Conservation (phyloP, 192 early-diverging fungal species). For the Anaeromyces robustus region DNA sequence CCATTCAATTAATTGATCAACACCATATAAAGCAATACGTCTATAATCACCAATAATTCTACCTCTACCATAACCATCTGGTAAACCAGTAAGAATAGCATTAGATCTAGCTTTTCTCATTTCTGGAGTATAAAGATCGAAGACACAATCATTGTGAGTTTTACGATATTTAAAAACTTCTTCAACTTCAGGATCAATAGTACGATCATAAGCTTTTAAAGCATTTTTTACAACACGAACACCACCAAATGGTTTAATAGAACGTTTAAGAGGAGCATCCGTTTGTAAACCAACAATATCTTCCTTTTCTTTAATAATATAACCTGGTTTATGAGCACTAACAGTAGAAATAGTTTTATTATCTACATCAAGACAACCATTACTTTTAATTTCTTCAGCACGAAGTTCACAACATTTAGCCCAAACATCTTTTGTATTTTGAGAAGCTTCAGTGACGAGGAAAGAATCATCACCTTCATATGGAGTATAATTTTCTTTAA, state of each 20-base stretch:
- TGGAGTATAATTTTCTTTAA: no score
- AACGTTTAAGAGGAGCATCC: constrained; percentile 8
- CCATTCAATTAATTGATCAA: constrained; percentile 4
- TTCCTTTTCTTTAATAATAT: constrained; percentile 9
- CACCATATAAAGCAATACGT: constrained; percentile 10
- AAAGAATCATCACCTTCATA: no score
- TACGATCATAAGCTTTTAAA: constrained; percentile 3
- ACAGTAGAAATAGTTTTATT: constrained; percentile 5
- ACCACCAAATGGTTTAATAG: constrained; percentile 8
- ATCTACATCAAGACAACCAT: constrained; percentile 4
- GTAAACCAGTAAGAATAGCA: constrained; percentile 10
- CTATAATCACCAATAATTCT: constrained; percentile 10
- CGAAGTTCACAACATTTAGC: no score
- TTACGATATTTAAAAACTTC: constrained; percentile 11
- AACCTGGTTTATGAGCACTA: constrained; percentile 1
- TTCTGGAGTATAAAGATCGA: constrained; percentile 7
- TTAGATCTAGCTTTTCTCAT: constrained; percentile 8
- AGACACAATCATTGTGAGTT: constrained; percentile 9
- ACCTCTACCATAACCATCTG: constrained; percentile 8
- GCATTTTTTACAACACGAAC: constrained; percentile 5
- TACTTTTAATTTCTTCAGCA: no score
- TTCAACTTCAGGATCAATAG: constrained; percentile 3
- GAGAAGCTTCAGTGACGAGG: no score
- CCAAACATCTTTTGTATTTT: no score
- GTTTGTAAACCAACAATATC: constrained; percentile 10